Conservation (phyloP, 345 rosid genomes). For the Hibiscus mutabilis region DNA sequence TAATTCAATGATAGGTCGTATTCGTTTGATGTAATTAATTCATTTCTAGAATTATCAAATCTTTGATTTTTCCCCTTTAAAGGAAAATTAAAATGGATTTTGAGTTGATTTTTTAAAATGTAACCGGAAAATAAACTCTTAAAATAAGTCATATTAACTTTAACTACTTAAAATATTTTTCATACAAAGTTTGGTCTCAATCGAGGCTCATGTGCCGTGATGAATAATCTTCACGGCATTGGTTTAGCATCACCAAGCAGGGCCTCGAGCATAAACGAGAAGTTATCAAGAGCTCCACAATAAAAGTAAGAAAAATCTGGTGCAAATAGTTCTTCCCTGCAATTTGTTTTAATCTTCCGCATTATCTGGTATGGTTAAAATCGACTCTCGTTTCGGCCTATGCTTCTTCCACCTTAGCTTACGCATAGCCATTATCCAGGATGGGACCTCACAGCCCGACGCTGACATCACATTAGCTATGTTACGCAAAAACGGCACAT, state of each 20-base stretch:
- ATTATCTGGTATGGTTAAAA: slow-evolving; percentile 57
- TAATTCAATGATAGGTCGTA: too few species aligned
- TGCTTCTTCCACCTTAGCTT: slow-evolving; percentile 81
- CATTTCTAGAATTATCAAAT: too few species aligned
- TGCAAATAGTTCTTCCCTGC: neutral
- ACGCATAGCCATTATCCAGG: slow-evolving; percentile 65
- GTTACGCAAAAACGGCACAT: slow-evolving; percentile 65
- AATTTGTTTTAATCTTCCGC: slow-evolving; percentile 18
- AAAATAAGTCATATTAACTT: too few species aligned
- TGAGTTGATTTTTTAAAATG: too few species aligned
- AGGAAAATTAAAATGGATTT: too few species aligned
- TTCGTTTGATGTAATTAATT: too few species aligned
- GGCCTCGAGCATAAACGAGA: neutral
- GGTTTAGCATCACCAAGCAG: neutral
- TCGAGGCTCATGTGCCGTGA: too few species aligned
- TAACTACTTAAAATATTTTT: too few species aligned
- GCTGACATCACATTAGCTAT: slow-evolving; percentile 78
- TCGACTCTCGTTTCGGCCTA: slow-evolving; percentile 62
- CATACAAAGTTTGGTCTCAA: neutral
- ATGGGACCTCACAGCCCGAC: slow-evolving; percentile 91
- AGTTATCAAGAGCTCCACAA: neutral
- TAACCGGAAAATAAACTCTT: too few species aligned
- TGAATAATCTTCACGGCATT: neutral
- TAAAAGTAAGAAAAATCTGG: neutral
- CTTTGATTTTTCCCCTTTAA: too few species aligned